Evolutionary conservation across 805 yeast genomes (phyloP).

Genomic region (Huiozyma naganishii): DNA sequence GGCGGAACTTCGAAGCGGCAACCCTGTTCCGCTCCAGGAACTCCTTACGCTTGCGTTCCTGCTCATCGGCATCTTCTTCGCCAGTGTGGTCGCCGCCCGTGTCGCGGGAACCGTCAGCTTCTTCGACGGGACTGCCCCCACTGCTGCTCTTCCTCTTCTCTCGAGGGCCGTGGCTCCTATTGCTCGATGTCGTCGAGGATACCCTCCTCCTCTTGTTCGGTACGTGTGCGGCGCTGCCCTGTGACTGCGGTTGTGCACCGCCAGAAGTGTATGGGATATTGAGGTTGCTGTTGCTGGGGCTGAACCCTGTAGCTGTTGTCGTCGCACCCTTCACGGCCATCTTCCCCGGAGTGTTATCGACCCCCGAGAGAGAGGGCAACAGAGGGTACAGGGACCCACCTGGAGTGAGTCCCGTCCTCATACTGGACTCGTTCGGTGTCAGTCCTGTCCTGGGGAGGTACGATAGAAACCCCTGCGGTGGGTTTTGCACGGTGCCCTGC

Average conservation of each 20-base stretch:
- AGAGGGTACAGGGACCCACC: constrained; percentile 29
- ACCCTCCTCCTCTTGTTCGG: no score
- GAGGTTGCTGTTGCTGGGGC: no score
- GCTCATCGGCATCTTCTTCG: constrained; percentile 49
- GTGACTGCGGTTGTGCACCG: neutral
- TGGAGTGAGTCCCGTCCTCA: constrained; percentile 66
- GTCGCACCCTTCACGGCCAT: neutral
- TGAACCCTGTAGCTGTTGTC: no score
- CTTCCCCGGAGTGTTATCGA: neutral
- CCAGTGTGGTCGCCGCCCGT: constrained; percentile 1
- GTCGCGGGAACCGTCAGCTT: constrained; percentile 1
- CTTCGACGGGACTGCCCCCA: neutral
- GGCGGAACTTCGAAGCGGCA: constrained; percentile 93
- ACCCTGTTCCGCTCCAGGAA: constrained; percentile 84
- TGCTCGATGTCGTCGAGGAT: no score
- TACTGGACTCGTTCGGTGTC: constrained; percentile 65
- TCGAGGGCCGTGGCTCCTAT: no score
- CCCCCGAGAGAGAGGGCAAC: constrained; percentile 10
- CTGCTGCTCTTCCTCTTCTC: neutral
- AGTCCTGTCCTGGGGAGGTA: constrained; percentile 41
- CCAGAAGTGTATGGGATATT: no score
- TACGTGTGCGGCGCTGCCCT: neutral
- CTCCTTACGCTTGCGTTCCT: constrained; percentile 51
- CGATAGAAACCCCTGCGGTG: constrained; percentile 4
- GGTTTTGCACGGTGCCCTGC: neutral